Conservation (phyloP, 495 filamentous ascomycete species). For the Neurospora sp. region DNA sequence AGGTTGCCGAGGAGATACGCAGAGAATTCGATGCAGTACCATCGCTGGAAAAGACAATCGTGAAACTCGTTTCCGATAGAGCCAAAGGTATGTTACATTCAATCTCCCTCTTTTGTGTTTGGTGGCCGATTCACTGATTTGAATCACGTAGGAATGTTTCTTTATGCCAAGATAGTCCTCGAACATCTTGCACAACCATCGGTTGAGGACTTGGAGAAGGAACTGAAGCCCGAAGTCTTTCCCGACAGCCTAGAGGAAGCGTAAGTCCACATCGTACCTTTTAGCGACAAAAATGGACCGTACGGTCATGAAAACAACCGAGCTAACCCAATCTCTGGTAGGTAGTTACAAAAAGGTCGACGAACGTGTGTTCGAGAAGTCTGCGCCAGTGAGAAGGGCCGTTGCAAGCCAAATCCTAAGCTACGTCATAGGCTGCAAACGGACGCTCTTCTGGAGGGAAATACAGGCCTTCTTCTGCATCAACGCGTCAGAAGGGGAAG, state of each 20-base stretch:
- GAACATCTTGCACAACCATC: background rate
- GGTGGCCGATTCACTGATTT: background rate
- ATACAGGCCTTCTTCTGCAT: conserved; percentile 1
- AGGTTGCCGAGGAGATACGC: background rate
- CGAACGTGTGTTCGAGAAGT: background rate
- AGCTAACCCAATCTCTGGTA: no score
- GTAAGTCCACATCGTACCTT: background rate
- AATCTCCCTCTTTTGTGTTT: background rate
- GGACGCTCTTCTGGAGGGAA: background rate
- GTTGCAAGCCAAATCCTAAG: background rate
- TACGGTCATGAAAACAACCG: no score
- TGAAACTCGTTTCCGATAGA: background rate
- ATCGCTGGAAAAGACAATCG: background rate
- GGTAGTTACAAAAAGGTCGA: background rate
- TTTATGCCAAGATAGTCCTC: background rate
- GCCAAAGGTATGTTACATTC: background rate
- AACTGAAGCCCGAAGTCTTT: background rate
- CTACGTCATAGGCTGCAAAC: background rate
- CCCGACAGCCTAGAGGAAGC: background rate
- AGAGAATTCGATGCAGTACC: background rate
- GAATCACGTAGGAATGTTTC: background rate
- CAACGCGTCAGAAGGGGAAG: background rate
- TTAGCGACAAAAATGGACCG: no score
- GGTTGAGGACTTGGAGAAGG: background rate
- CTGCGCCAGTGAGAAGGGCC: background rate